A percentile compares a stretch with the other conserved stretches of the same genome.
These are phyloP conservation scores for Ailanthus altissimus DNA, from an alignment of 345 rosid genomes.

Conservation along the genomic window DNA sequence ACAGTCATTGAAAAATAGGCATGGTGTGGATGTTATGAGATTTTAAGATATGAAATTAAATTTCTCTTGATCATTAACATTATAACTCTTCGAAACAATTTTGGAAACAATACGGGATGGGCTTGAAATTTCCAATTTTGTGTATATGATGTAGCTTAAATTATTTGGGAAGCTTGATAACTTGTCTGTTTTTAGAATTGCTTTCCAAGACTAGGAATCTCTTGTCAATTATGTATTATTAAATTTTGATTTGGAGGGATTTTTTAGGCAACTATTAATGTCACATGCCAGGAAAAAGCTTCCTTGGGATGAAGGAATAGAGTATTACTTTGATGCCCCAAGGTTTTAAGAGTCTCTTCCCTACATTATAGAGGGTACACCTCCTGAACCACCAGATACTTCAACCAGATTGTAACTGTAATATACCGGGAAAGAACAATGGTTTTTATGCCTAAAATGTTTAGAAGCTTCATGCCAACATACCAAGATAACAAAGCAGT, in stretches of 20 bases:
- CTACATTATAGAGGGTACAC: background rate
- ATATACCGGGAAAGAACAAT: background rate
- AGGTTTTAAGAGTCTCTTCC: background rate
- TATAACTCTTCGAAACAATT: background rate
- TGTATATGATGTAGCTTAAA: background rate
- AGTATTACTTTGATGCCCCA: background rate
- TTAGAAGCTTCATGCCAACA: background rate
- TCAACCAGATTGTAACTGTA: background rate
- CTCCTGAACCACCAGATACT: background rate
- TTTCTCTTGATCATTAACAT: background rate
- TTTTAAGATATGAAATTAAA: background rate
- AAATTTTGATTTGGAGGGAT: background rate
- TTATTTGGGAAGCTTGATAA: background rate
- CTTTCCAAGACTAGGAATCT: background rate
- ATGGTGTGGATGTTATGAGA: background rate
- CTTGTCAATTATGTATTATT: background rate
- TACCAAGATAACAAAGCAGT: background rate
- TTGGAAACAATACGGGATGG: background rate
- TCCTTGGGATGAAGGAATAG: background rate
- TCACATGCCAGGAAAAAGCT: background rate
- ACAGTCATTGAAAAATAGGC: background rate
- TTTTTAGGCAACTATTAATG: background rate
- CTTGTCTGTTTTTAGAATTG: too few relatives aligned
- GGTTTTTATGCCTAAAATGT: background rate
- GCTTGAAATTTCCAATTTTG: background rate